Conservation (phyloP, 768 basidiomycete species). For the Pisolithus marmoratus region DNA sequence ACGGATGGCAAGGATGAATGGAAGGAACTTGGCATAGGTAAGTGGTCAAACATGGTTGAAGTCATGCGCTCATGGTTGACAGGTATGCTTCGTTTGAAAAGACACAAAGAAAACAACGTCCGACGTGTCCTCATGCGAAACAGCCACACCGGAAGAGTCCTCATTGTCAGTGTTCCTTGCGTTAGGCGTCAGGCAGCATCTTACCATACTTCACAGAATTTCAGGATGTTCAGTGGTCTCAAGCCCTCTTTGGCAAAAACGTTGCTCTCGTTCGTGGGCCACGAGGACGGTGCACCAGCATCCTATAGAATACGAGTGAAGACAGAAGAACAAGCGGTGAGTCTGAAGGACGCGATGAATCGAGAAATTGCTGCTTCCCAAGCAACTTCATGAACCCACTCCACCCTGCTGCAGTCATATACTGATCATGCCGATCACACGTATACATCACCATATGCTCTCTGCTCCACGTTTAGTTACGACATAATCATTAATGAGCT, state of each 20-base stretch:
- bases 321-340: slow-evolving; percentile 51
- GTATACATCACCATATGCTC: slow-evolving; percentile 19
- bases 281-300: slow-evolving; percentile 49
- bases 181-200: background rate
- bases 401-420: background rate
- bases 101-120: slow-evolving; percentile 54
- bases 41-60: slow-evolving; percentile 17
- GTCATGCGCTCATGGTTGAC: background rate
- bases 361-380: slow-evolving; percentile 52
- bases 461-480: slow-evolving; percentile 10
- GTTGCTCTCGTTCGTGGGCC: slow-evolving; percentile 60
- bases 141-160: slow-evolving; percentile 68
- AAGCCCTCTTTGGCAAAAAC: slow-evolving; percentile 49
- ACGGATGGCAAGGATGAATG: slow-evolving; percentile 45
- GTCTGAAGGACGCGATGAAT: slow-evolving; percentile 55
- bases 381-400: background rate
- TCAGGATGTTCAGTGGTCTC: slow-evolving; percentile 57
- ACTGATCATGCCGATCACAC: slow-evolving; percentile 7
- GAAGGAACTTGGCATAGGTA: slow-evolving; percentile 66
- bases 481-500: slow-evolving; percentile 3
- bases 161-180: slow-evolving; percentile 48
- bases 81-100: slow-evolving; percentile 72
- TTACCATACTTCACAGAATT: slow-evolving; percentile 50
- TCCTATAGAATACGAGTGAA: slow-evolving; percentile 60
- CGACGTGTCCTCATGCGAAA: slow-evolving; percentile 68